phyloP scores from a whole-genome alignment of 805 yeast genomes.

The Candida xiaguanensis region DNA sequence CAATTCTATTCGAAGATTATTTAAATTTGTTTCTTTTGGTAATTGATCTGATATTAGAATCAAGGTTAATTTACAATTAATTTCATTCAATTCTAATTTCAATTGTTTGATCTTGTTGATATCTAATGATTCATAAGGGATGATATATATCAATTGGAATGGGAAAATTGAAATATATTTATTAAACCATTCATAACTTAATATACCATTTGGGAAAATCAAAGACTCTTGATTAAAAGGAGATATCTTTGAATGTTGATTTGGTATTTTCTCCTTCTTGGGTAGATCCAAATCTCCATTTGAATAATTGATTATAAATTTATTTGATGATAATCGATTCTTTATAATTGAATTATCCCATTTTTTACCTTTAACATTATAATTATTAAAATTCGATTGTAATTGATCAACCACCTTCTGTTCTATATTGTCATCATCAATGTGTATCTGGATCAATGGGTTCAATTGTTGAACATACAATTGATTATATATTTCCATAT shows the following conservation, averaged over 20 bases:
- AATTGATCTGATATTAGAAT: slow-evolving; percentile 10
- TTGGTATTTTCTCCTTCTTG: neutral
- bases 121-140: slow-evolving; percentile 14
- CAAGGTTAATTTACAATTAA: slow-evolving; percentile 12
- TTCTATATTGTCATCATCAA: slow-evolving; percentile 8
- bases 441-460: slow-evolving; percentile 24
- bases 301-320: slow-evolving; percentile 19
- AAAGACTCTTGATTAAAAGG: slow-evolving; percentile 34
- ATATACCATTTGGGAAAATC: slow-evolving; percentile 26
- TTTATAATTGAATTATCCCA: slow-evolving; percentile 40
- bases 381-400: slow-evolving; percentile 12
- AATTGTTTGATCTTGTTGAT: slow-evolving; percentile 13
- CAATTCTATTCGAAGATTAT: slow-evolving; percentile 23
- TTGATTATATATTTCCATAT: slow-evolving; percentile 2
- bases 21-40: slow-evolving; percentile 21
- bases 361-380: slow-evolving; percentile 15
- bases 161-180: slow-evolving; percentile 31
- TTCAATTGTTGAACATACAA: slow-evolving; percentile 30
- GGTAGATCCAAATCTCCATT: slow-evolving; percentile 7
- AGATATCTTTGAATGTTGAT: slow-evolving; percentile 27
- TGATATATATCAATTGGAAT: slow-evolving; percentile 24
- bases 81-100: slow-evolving; percentile 9
- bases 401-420: slow-evolving; percentile 1
- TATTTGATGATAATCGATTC: slow-evolving; percentile 31
- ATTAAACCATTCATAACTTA: slow-evolving; percentile 31